Conservation (phyloP, 176 grass and related monocot genomes). For the Calamus simplicifolius region DNA sequence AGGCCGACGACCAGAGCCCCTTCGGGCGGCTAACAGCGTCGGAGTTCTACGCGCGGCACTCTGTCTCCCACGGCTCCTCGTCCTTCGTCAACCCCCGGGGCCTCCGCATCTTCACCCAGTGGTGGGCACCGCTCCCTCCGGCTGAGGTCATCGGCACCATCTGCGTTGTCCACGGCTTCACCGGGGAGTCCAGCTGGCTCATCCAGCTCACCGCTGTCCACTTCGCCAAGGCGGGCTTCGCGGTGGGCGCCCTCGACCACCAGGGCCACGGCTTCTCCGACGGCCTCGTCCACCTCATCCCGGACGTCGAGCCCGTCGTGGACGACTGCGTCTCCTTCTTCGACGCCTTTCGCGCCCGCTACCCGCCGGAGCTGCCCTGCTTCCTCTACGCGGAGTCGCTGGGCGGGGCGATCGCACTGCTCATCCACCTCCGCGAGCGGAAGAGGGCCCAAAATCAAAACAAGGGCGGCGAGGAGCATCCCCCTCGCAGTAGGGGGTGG, state of each 20-base stretch:
- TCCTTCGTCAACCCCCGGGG: constrained; percentile 66
- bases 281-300: constrained; percentile 48
- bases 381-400: constrained; percentile 91
- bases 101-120: constrained; percentile 68
- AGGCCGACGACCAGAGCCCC: constrained; percentile 72
- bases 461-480: too few relatives aligned
- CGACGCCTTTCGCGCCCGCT: constrained; percentile 57
- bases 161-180: constrained; percentile 68
- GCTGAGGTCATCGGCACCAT: constrained; percentile 41
- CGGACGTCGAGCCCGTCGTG: constrained; percentile 56
- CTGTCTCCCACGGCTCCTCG: constrained; percentile 54
- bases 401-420: constrained; percentile 68
- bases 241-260: constrained; percentile 71
- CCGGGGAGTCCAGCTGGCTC: constrained; percentile 67
- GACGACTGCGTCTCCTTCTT: constrained; percentile 85
- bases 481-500: constrained; percentile 23
- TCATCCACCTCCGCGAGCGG: constrained; percentile 47
- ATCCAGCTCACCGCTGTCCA: constrained; percentile 61
- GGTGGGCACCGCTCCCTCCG: constrained; percentile 38
- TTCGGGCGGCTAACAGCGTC: constrained; percentile 32
- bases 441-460: too few relatives aligned
- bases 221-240: constrained; percentile 68
- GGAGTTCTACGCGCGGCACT: constrained; percentile 75
- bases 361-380: constrained; percentile 56
- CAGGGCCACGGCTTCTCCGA: constrained; percentile 88